Conservation (phyloP, 192 early-diverging fungal species). For the Allomyces arbusculus region DNA sequence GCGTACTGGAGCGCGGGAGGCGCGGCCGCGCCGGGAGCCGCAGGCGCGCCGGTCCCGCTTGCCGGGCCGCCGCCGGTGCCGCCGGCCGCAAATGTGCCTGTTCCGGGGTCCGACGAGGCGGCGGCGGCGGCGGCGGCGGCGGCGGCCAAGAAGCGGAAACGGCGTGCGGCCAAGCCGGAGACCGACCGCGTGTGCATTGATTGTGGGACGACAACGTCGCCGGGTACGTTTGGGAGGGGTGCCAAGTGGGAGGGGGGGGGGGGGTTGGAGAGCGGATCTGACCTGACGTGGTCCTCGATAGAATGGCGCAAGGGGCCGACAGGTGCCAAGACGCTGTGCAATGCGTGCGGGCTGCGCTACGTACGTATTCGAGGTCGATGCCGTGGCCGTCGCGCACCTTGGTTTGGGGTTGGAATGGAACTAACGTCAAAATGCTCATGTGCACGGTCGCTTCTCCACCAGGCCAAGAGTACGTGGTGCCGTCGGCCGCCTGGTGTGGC, state of each 20-base stretch:
- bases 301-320: conserved; percentile 28
- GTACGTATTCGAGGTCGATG: background rate
- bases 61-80: background rate
- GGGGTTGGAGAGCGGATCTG: no score
- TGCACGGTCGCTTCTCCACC: no score
- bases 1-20: no score
- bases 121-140: background rate
- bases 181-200: background rate
- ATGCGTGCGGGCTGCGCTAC: conserved; percentile 39
- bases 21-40: background rate
- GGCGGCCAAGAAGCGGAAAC: background rate
- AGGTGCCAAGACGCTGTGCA: conserved; percentile 39
- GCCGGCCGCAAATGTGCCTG: background rate
- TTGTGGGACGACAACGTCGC: background rate
- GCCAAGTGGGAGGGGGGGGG: no score
- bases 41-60: background rate
- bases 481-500: no score
- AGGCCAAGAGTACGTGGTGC: no score
- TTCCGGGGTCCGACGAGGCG: background rate
- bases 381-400: no score
- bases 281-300: no score
- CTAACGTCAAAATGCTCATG: no score
- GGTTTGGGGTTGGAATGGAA: no score
- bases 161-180: background rate
- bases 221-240: background rate